These are phyloP conservation scores for Durio zibethinus DNA, from an alignment of 345 rosid species.

Conservation along the genomic window DNA sequence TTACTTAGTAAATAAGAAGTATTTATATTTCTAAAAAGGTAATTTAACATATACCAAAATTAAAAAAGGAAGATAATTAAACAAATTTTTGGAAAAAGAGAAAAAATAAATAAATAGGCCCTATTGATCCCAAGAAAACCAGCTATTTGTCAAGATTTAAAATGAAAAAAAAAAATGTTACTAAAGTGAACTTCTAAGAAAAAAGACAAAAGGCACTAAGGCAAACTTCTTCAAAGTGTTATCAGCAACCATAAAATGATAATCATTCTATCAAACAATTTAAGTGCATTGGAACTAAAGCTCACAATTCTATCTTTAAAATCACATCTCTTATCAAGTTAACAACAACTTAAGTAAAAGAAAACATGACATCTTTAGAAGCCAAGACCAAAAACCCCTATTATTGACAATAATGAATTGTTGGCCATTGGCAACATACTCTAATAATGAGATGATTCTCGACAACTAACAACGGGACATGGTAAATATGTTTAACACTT, in stretches of 20 bases:
- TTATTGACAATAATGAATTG: too few relatives aligned
- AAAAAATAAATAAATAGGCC: neutral
- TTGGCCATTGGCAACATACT: too few relatives aligned
- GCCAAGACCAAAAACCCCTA: neutral
- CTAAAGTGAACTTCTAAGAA: neutral
- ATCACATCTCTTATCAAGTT: neutral
- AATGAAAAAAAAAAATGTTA: neutral
- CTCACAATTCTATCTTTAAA: neutral
- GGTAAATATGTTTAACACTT: too few relatives aligned
- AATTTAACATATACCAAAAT: neutral
- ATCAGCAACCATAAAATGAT: neutral
- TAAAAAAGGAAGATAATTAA: neutral
- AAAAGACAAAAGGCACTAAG: neutral
- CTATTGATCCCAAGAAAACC: neutral
- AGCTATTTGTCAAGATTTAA: neutral
- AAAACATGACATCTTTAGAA: neutral
- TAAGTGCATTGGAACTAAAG: neutral
- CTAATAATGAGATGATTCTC: too few relatives aligned
- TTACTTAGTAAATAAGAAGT: neutral
- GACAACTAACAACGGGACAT: too few relatives aligned
- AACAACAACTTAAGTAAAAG: neutral
- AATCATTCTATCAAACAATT: neutral
- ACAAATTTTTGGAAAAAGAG: neutral
- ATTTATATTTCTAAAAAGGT: neutral
- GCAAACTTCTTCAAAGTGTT: neutral